Evolutionary conservation across 768 basidiomycete species (phyloP), one percentile per base, ranked within the genome.

Genomic region (Boletus rufocinnamomeus): DNA sequence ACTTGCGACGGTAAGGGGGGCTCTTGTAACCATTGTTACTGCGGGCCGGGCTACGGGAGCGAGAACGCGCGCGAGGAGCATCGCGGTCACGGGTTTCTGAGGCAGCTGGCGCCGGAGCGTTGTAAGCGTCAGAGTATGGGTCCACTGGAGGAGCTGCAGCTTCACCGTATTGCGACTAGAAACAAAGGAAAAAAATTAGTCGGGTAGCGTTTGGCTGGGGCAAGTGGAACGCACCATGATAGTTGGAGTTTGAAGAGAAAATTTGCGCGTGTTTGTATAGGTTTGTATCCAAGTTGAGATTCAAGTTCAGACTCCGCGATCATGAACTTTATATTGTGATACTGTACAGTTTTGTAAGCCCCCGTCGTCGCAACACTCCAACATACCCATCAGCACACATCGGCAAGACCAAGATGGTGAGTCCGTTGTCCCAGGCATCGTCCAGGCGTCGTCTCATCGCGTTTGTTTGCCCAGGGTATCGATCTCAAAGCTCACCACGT

Each of bases 401-500:
- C 79, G 79, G 80, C 80, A 84, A 84, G 78, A 80, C 80, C 80
- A 87, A 85, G 81, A 91, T 91, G 90, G 89, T 91, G 82, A 87
- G 88, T 78, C 78, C 81, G 76, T 69, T 71, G 77, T 81, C 65
- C 66, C 59, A 63, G 59, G 53, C 66, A 67, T 65, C 63, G 69
- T 61, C 64, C 49, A 66, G 52, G 47, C 30, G 50, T 45, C 50
- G 55, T 65, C 52, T 66, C 47, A 72, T 43, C 47, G 52, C 25
- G 27, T 37, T 45, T 2, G 43, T 19, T 25, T 59, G 47, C 40
- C 16, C 74, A 93, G 95, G 95, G 94, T 88, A 96, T 97, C 79
- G 95, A 97, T 80, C 85, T 98, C 79, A 82, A 83, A 76, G 80
- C 82, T 77, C 96, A 98, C 84, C 96, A 99, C 87, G 95, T 97